Evolutionary conservation across 2,329 filamentous ascomycete species (phyloP), one percentile per base, ranked within the genome.

Genomic region (Exophiala sideris): DNA sequence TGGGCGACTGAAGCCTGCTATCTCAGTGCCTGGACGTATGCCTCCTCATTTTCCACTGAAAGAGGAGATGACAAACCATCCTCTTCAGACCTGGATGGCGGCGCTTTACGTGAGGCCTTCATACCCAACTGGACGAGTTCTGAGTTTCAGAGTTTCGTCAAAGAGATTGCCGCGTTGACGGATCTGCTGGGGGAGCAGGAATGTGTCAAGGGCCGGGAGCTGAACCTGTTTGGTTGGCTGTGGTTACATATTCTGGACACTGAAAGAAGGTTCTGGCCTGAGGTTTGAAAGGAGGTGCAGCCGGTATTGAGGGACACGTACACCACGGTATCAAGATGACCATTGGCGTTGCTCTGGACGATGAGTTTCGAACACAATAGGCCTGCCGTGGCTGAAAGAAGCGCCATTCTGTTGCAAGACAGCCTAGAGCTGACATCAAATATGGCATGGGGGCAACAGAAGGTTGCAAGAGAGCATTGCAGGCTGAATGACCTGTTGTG

Each of bases 1-100:
- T 91, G 86, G 84, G 84, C 83, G n/a, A 89, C 85, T 1, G 88
- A 92, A 70, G 82, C 76, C 44, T 79, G 77, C 56, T 86, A 86
- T 65, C 66, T 85, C 14, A 74, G 79, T 36, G 78, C 83, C 10
- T 86, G 84, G 84, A 74, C 72, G 8, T 70, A 67, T 64, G 72
- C 71, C 18, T 64, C 61, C 3, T 54, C 42, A 2, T 60, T 56
- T 35, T n/a, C 41, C 11, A 41, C 33, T n/a, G 21, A 56, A 7
- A 18, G 21, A 14, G 20, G 32, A 34, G 24, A 42, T n/a, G 34
- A 14, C 20, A 12, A 46, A 12, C 9, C 39, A 45, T 58, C 51
- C 21, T 58, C 61, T n/a, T 64, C 67, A n/a, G 84, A 87, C 64
- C 73, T 73, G 0, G 85, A 88, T 65, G 84, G 84, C 0, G 85